A percentile compares a stretch with the other conserved stretches of the same genome.
phyloP scores from a whole-genome alignment of 148 eudicot species.

The Tetragonia tetragonoides region DNA sequence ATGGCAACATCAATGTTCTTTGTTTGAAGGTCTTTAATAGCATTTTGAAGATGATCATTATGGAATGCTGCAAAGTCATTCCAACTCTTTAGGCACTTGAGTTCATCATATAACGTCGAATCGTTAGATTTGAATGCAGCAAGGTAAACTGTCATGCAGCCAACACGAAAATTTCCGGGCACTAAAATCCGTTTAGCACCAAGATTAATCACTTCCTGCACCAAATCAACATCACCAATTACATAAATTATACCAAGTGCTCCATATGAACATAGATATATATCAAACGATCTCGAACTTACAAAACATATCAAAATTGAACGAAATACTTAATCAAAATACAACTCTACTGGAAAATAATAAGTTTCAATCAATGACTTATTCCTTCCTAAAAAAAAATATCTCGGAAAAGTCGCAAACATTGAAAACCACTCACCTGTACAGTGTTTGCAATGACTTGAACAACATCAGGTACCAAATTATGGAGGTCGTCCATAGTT shows the following conservation, averaged over 20 bases:
- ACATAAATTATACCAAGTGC: too few relatives aligned
- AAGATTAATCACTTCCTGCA: conserved; percentile 36
- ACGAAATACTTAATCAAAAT: too few relatives aligned
- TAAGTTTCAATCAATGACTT: too few relatives aligned
- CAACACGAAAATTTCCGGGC: conserved; percentile 40
- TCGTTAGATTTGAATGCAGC: conserved; percentile 16
- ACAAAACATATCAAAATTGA: too few relatives aligned
- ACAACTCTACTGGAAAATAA: too few relatives aligned
- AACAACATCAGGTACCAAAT: conserved; percentile 24
- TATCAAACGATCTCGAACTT: too few relatives aligned
- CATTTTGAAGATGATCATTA: conserved; percentile 20
- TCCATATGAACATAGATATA: too few relatives aligned
- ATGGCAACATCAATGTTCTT: conserved; percentile 24
- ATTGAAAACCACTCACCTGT: conserved; percentile 7
- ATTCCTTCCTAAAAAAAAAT: too few relatives aligned
- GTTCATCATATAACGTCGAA: conserved; percentile 24
- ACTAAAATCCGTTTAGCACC: conserved; percentile 34
- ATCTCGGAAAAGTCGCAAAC: too few relatives aligned
- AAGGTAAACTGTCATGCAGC: conserved; percentile 31
- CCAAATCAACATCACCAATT: not conserved
- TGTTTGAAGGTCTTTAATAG: conserved; percentile 23
- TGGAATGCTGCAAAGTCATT: conserved; percentile 24
- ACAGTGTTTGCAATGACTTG: conserved; percentile 15
- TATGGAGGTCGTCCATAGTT: not conserved
- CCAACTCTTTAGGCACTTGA: conserved; percentile 28